Percentiles rank a stretch among this genome's conserved stretches.
These are phyloP conservation scores for Iberis amara DNA, from an alignment of 441 rosid genomes.

Conservation along the genomic window DNA sequence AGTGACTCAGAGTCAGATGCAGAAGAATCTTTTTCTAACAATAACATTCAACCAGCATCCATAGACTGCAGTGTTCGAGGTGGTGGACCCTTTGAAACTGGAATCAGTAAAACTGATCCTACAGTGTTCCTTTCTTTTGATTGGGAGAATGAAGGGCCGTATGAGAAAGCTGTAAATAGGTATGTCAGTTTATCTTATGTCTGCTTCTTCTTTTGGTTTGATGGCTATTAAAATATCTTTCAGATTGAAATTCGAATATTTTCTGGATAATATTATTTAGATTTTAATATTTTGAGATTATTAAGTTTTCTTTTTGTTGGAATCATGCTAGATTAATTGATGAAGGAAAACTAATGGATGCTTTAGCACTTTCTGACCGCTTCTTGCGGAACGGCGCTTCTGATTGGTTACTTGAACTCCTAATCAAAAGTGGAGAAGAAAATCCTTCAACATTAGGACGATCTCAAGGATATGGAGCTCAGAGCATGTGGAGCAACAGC, in stretches of 20 bases:
- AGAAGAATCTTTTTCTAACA: conserved; percentile 48
- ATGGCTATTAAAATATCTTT: not conserved
- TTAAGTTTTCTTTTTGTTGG: conserved; percentile 12
- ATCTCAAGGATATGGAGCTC: conserved; percentile 55
- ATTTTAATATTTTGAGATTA: conserved; percentile 2
- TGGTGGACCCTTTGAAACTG: conserved; percentile 44
- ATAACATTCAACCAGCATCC: conserved; percentile 35
- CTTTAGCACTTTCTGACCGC: conserved; percentile 98
- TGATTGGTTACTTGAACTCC: conserved; percentile 78
- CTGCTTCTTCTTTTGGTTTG: conserved; percentile 17
- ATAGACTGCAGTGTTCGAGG: conserved; percentile 42
- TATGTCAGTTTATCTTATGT: conserved; percentile 30
- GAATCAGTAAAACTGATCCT: conserved; percentile 47
- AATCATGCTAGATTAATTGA: conserved; percentile 57
- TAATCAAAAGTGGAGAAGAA: conserved; percentile 75
- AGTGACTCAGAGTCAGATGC: conserved; percentile 76
- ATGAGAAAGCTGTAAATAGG: conserved; percentile 90
- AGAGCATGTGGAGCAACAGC: conserved; percentile 67
- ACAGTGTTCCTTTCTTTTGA: conserved; percentile 83
- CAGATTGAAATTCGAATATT: not conserved
- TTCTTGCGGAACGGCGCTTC: conserved; percentile 90
- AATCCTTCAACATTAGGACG: conserved; percentile 47
- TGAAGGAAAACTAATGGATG: conserved; percentile 93
- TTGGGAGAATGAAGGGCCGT: conserved; percentile 90
- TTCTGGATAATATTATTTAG: conserved; percentile 6